A percentile compares a stretch with the other conserved stretches of the same genome.
These are phyloP conservation scores for Rhododendron williamsianum DNA, from an alignment of 148 eudicot species.

Conservation along the genomic window DNA sequence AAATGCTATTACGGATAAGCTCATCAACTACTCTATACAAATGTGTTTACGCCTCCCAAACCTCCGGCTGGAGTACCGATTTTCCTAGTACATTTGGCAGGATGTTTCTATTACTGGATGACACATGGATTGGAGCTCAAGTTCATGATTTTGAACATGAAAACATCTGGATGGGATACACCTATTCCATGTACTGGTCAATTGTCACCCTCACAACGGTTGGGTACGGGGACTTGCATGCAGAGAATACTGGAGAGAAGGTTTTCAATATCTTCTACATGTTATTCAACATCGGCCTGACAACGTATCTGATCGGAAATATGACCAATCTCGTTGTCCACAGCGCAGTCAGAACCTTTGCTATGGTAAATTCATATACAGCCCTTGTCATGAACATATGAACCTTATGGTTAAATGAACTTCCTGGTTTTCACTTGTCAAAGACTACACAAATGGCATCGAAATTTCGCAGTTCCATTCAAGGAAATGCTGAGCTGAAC, in stretches of 20 bases:
- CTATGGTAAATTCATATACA: conserved; percentile 33
- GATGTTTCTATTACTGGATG: conserved; percentile 47
- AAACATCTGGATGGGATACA: conserved; percentile 44
- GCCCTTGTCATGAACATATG: not conserved
- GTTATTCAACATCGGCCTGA: conserved; percentile 57
- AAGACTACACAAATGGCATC: not conserved
- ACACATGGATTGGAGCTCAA: conserved; percentile 49
- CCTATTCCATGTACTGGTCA: conserved; percentile 50
- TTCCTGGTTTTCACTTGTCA: not conserved
- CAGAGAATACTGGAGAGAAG: conserved; percentile 44
- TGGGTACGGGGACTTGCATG: conserved; percentile 51
- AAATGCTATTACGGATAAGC: not conserved
- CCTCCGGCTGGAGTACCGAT: no score
- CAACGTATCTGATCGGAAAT: conserved; percentile 51
- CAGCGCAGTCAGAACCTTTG: conserved; percentile 38
- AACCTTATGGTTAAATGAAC: not conserved
- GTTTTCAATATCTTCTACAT: conserved; percentile 45
- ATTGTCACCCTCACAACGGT: conserved; percentile 52
- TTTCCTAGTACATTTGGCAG: conserved; percentile 35
- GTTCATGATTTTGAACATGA: conserved; percentile 30
- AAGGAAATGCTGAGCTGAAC: not conserved
- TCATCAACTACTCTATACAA: not conserved
- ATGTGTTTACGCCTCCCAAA: no score
- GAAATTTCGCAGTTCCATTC: not conserved
- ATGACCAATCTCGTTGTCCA: conserved; percentile 59